Percentiles rank a stretch among this genome's conserved stretches.
These are phyloP conservation scores for Kodamaea sp. DNA, from an alignment of 1,139 yeast species.

Conservation along the genomic window DNA sequence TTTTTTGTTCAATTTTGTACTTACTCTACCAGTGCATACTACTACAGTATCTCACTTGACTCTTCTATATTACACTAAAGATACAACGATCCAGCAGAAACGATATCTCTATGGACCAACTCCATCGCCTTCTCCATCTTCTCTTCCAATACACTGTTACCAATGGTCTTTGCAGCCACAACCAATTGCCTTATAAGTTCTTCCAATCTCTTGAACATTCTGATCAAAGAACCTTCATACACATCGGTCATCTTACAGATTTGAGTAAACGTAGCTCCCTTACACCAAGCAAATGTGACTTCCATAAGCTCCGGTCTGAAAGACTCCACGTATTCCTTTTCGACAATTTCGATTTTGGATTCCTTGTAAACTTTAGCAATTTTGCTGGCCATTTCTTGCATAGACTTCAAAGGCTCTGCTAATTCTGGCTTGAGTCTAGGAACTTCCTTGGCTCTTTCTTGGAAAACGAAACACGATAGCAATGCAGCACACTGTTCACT, in stretches of 20 bases:
- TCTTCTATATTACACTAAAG: constrained; percentile 35
- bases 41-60: too few species aligned
- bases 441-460: constrained; percentile 87
- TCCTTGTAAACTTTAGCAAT: constrained; percentile 89
- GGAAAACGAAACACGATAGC: constrained; percentile 93
- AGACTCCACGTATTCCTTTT: constrained; percentile 87
- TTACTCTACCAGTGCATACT: too few species aligned
- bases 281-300: constrained; percentile 95
- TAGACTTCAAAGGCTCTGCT: constrained; percentile 81
- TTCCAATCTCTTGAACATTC: constrained; percentile 91
- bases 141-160: constrained; percentile 78
- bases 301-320: constrained; percentile 95
- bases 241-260: constrained; percentile 99
- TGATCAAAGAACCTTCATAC: constrained; percentile 92
- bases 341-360: constrained; percentile 84
- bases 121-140: constrained; percentile 88
- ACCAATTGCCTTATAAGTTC: constrained; percentile 90
- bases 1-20: too few species aligned
- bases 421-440: constrained; percentile 86
- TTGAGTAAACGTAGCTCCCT: constrained; percentile 93
- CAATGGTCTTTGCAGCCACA: constrained; percentile 89
- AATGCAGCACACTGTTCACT: constrained; percentile 93
- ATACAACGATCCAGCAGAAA: constrained; percentile 92
- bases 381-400: constrained; percentile 87
- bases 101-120: constrained; percentile 92